Percentiles rank a stretch among this genome's conserved stretches.
Conservation (phyloP, 2,329 filamentous ascomycete genomes). For the Colletotrichum sp. region DNA sequence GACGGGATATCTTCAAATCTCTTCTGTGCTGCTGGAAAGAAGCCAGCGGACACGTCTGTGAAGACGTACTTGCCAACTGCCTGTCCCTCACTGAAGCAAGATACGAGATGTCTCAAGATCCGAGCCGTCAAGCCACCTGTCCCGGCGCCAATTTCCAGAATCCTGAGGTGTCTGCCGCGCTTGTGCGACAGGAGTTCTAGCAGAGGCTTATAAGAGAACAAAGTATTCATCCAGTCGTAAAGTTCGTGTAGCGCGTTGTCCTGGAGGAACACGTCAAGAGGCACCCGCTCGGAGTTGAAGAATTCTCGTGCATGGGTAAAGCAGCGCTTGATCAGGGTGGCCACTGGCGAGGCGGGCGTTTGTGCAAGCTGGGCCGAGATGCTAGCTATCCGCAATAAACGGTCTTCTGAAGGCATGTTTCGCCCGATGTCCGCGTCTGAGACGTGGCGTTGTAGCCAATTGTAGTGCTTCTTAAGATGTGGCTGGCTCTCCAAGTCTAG, state of each 20-base stretch:
- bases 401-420: not conserved
- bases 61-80: slow-evolving; percentile 24
- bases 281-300: not conserved
- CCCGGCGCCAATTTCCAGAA: slow-evolving; percentile 18
- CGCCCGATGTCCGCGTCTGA: not conserved
- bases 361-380: not conserved
- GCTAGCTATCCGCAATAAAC: not conserved
- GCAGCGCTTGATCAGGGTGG: not conserved
- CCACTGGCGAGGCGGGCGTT: not conserved
- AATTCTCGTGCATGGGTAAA: not conserved
- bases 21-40: slow-evolving; percentile 22
- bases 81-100: slow-evolving; percentile 14
- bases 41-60: slow-evolving; percentile 26
- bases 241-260: not conserved
- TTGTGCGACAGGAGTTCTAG: not conserved
- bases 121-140: slow-evolving; percentile 4
- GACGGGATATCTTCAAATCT: not conserved
- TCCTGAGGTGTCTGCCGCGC: slow-evolving; percentile 36
- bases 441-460: not conserved
- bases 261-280: not conserved
- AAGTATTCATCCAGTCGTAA: slow-evolving; percentile 14
- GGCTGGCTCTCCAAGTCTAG: not conserved
- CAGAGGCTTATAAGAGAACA: not conserved
- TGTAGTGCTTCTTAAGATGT: not conserved
- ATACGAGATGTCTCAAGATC: not conserved